These are phyloP conservation scores for Saccharomyces mikatae DNA, from an alignment of 805 yeast species.

Conservation along the genomic window DNA sequence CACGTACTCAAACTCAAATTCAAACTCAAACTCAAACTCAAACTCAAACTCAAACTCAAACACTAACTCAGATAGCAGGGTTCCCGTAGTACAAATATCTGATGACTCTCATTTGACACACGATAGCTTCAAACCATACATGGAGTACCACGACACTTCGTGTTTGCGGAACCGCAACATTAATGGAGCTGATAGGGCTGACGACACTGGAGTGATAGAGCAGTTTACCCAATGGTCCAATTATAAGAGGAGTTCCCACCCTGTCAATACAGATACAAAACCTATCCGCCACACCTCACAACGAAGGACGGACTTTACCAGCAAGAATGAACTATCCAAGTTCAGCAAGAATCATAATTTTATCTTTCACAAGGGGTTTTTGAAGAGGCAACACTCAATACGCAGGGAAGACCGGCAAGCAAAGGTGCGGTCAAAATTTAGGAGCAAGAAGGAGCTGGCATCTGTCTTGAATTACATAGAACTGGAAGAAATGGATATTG, in stretches of 20 bases:
- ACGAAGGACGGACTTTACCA: slow-evolving; percentile 21
- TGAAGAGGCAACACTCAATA: slow-evolving; percentile 4
- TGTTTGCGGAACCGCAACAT: neutral
- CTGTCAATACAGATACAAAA: neutral
- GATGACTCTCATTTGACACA: neutral
- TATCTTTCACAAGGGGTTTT: slow-evolving; percentile 26
- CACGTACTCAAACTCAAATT: neutral
- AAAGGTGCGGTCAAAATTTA: slow-evolving; percentile 2
- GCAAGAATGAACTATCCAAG: slow-evolving; percentile 10
- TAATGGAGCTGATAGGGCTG: neutral
- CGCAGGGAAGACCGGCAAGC: slow-evolving; percentile 1
- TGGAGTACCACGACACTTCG: neutral
- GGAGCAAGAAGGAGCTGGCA: slow-evolving; percentile 14
- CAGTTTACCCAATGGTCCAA: neutral
- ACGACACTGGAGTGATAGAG: neutral
- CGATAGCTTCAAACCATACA: neutral
- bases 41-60: neutral
- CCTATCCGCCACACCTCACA: slow-evolving; percentile 8
- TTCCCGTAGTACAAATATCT: neutral
- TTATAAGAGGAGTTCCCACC: neutral
- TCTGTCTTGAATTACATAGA: slow-evolving; percentile 18
- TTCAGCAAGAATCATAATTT: slow-evolving; percentile 10
- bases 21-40: neutral
- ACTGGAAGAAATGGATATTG: slow-evolving; percentile 6
- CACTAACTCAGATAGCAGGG: neutral